These are phyloP conservation scores for Filobasidium wieringae DNA, from an alignment of 768 basidiomycete species.

Conservation along the genomic window DNA sequence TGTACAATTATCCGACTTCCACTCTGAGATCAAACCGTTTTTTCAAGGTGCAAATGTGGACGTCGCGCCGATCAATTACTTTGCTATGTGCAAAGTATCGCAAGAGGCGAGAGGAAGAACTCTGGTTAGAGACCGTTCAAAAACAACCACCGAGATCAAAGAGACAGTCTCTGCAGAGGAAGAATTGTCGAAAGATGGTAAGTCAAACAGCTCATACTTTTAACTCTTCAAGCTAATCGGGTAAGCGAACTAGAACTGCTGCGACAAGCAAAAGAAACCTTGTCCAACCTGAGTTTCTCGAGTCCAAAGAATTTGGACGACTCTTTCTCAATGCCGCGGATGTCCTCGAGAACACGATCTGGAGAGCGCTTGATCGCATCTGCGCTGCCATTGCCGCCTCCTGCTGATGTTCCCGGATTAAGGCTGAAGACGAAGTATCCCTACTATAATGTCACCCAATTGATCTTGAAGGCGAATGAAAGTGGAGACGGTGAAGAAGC, in stretches of 20 bases:
- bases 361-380: too few species aligned
- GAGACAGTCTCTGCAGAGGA: too few species aligned
- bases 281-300: too few species aligned
- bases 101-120: neutral
- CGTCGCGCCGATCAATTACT: conserved; percentile 26
- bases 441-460: neutral
- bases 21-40: conserved; percentile 24
- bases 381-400: neutral
- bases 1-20: conserved; percentile 20
- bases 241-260: too few species aligned
- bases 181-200: neutral
- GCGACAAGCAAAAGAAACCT: too few species aligned
- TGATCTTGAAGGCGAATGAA: conserved; percentile 64
- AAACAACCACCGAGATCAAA: neutral
- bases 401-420: neutral
- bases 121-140: neutral
- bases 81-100: neutral
- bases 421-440: neutral
- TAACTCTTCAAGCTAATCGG: too few species aligned
- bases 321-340: too few species aligned
- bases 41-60: conserved; percentile 20
- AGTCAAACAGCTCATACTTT: too few species aligned
- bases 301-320: too few species aligned
- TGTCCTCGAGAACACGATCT: too few species aligned
- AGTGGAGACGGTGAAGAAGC: conserved; percentile 59